Conservation (phyloP, 306 rosid species). For the Rosa chinensis region DNA sequence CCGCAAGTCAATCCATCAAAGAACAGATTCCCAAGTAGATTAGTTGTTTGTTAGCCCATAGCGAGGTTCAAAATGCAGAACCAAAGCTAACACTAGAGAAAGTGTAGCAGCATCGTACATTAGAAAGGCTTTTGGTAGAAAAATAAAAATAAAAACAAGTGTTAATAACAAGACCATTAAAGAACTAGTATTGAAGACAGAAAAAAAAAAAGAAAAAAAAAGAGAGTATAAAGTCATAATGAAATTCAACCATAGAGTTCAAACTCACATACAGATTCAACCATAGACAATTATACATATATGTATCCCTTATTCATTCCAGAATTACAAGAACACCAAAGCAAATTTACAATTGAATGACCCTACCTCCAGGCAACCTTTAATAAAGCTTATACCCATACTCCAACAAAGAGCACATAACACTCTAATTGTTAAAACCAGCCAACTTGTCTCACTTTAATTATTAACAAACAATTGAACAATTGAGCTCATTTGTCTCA, state of each 20-base stretch:
- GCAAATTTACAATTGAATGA: fast-evolving
- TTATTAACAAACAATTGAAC: too few species aligned
- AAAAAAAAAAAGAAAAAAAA: background rate
- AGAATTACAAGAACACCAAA: fast-evolving
- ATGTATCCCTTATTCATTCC: too few species aligned
- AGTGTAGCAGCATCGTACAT: constrained; percentile 57
- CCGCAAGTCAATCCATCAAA: too few species aligned
- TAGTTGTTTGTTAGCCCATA: constrained; percentile 77
- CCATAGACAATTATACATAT: fast-evolving
- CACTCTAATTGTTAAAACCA: too few species aligned
- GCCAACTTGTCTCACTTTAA: too few species aligned
- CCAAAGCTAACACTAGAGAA: constrained; percentile 65
- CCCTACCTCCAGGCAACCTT: too few species aligned
- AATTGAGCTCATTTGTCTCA: too few species aligned
- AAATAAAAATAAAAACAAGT: constrained; percentile 20
- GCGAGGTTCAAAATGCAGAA: constrained; percentile 82
- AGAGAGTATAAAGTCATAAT: background rate
- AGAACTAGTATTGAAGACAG: background rate
- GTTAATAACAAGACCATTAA: background rate
- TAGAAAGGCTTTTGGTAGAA: constrained; percentile 57
- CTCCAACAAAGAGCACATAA: too few species aligned
- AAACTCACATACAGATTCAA: too few species aligned
- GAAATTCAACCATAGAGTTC: too few species aligned
- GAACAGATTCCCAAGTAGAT: too few species aligned
- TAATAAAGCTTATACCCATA: too few species aligned